These are phyloP conservation scores for Cyberlindnera euphorbiiphila DNA, from an alignment of 805 yeast species.

Conservation along the genomic window DNA sequence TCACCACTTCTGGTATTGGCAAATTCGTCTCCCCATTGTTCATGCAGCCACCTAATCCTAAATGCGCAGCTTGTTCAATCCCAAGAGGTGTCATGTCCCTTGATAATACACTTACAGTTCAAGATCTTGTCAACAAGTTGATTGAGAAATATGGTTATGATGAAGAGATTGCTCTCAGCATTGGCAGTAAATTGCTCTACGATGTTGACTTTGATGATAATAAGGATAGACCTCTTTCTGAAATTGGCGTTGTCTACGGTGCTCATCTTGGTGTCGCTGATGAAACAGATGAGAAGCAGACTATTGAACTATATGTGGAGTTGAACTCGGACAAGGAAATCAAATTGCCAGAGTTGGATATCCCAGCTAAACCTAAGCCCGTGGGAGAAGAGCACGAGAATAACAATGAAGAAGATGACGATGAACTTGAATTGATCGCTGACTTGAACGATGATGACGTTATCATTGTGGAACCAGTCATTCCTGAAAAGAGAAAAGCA, in stretches of 20 bases:
- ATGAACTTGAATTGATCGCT: slow-evolving; percentile 17
- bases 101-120: slow-evolving; percentile 37
- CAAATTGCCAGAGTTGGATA: slow-evolving; percentile 32
- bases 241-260: slow-evolving; percentile 57
- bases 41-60: slow-evolving; percentile 57
- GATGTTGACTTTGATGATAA: slow-evolving; percentile 91
- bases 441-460: slow-evolving; percentile 21
- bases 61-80: slow-evolving; percentile 67
- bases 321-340: slow-evolving; percentile 22
- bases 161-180: slow-evolving; percentile 51
- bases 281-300: slow-evolving; percentile 65
- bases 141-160: slow-evolving; percentile 49
- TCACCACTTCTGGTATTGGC: slow-evolving; percentile 50
- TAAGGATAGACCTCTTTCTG: slow-evolving; percentile 40
- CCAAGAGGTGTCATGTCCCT: slow-evolving; percentile 47
- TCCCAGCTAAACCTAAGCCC: slow-evolving; percentile 27
- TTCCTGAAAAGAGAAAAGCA: slow-evolving; percentile 24
- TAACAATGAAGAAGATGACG: slow-evolving; percentile 20
- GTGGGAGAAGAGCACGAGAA: slow-evolving; percentile 23
- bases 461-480: slow-evolving; percentile 17
- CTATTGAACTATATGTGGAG: slow-evolving; percentile 57
- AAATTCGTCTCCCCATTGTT: slow-evolving; percentile 63
- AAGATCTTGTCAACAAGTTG: slow-evolving; percentile 49
- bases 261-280: slow-evolving; percentile 69
- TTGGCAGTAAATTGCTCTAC: slow-evolving; percentile 58